phyloP scores from a whole-genome alignment of 257 asterid genomes.

The Eustoma russellianum region DNA sequence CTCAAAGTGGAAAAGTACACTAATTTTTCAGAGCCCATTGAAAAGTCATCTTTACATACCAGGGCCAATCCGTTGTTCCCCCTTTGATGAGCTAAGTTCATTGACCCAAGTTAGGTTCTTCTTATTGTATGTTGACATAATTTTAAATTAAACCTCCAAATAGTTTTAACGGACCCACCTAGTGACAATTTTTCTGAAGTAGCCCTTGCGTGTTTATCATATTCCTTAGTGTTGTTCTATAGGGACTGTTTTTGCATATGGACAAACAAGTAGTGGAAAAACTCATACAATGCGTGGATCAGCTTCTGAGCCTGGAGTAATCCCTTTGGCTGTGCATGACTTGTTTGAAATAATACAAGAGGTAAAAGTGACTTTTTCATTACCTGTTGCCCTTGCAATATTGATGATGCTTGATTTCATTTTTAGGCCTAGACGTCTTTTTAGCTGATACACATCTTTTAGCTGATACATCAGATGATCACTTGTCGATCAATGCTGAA shows the following conservation, averaged over 20 bases:
- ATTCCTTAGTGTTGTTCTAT: neutral
- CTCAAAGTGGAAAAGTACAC: too few relatives aligned
- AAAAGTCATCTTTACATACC: too few relatives aligned
- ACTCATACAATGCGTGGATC: constrained; percentile 97
- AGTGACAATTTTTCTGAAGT: too few relatives aligned
- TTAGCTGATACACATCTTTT: too few relatives aligned
- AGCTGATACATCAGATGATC: too few relatives aligned
- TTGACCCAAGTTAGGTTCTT: too few relatives aligned
- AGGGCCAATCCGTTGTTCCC: too few relatives aligned
- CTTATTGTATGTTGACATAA: neutral
- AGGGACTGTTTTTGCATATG: constrained; percentile 99
- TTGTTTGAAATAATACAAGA: constrained; percentile 60
- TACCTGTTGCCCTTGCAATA: neutral
- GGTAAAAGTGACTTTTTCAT: constrained; percentile 28
- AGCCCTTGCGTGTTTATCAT: neutral
- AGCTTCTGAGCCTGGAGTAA: constrained; percentile 79
- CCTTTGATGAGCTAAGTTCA: too few relatives aligned
- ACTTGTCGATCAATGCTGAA: too few relatives aligned
- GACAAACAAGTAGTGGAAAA: constrained; percentile 96
- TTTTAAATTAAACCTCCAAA: neutral
- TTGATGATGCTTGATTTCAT: neutral
- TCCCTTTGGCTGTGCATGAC: constrained; percentile 74
- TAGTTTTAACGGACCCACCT: too few relatives aligned
- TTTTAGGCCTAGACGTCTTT: neutral
- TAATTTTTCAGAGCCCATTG: too few relatives aligned